phyloP scores from a whole-genome alignment of 805 yeast genomes.

The Kuraishia ogatae region DNA sequence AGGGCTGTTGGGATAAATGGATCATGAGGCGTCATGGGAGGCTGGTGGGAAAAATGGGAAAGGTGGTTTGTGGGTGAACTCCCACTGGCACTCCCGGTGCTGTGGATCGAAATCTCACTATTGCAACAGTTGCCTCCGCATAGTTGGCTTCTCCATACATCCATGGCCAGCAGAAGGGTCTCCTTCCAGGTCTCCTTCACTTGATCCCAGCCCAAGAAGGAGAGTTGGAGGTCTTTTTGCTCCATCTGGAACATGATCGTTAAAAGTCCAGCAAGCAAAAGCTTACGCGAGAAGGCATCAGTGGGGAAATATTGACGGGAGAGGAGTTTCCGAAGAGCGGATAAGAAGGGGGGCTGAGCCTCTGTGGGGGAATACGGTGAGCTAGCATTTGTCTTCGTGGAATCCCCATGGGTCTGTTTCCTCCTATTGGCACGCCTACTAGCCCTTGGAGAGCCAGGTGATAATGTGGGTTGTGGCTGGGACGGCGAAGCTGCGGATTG shows the following conservation, averaged over 20 bases:
- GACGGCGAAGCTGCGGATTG: too few relatives aligned
- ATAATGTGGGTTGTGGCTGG: too few relatives aligned
- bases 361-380: background rate
- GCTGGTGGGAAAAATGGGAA: too few relatives aligned
- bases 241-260: conserved; percentile 51
- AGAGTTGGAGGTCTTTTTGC: conserved; percentile 47
- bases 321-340: conserved; percentile 26
- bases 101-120: too few relatives aligned
- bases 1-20: background rate
- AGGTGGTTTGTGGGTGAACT: too few relatives aligned
- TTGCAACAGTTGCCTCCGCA: conserved; percentile 13
- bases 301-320: conserved; percentile 32
- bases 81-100: too few relatives aligned
- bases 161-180: conserved; percentile 50
- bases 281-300: conserved; percentile 50
- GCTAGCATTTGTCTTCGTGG: background rate
- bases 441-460: too few relatives aligned
- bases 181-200: conserved; percentile 49
- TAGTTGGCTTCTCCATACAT: conserved; percentile 46
- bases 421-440: too few relatives aligned
- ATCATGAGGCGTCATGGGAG: background rate
- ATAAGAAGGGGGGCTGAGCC: conserved; percentile 14
- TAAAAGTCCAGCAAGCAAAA: conserved; percentile 52
- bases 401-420: too few relatives aligned
- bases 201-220: conserved; percentile 27